Evolutionary conservation across 352 stramenopile species (phyloP), one percentile per base, ranked within the genome.

Genomic region (Phytopythium oedochilum): DNA sequence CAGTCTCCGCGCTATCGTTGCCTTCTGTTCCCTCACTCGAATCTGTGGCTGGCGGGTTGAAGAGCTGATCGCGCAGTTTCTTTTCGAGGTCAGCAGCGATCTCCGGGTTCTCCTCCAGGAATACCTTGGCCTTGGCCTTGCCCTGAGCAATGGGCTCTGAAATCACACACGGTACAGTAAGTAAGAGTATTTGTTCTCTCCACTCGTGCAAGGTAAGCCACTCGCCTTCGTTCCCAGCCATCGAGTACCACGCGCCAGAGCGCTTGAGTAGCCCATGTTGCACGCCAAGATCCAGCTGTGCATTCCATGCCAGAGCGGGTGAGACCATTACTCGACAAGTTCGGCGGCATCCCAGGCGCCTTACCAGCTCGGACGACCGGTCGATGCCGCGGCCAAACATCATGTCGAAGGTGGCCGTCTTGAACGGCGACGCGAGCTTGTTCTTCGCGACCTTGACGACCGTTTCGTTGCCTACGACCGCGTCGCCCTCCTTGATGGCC

Each of bases 371-470:
- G 1, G 83, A 93, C 38, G 78, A 81, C 12, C 82, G 82, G 71
- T 98, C 95, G 66, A 99, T 98, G 29, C 97, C 97, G 28, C 86
- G 74, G 36, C 97, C 96, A 66, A 98, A 99, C 51, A 98, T 84
- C 85, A 99, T 98, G 75, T 99, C 96, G 56, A 99, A 96, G 34
- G 89, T 84, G 5, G 97, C 93, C 20, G 84, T 71, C 60, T 96
- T 94, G 68, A 99, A 99, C 5, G 97, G 97, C 20, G 96, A 92
- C 11, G 96, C 95, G 29, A 99, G 70, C 75, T 99, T 99, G 81
- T 99, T 99, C 73, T 99, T 99, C 43, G 98, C 96, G 34, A 99
- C 95, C 61, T 99, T 99, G 47, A 99, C 96, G 34, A 97, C 96
- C 54, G 97, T 97, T 48, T 97, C 95, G 63, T 99, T 99, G 45